Evolutionary conservation across 306 rosid genomes (phyloP), one percentile per base, ranked within the genome.

Genomic region (Cucurbita maxima): DNA sequence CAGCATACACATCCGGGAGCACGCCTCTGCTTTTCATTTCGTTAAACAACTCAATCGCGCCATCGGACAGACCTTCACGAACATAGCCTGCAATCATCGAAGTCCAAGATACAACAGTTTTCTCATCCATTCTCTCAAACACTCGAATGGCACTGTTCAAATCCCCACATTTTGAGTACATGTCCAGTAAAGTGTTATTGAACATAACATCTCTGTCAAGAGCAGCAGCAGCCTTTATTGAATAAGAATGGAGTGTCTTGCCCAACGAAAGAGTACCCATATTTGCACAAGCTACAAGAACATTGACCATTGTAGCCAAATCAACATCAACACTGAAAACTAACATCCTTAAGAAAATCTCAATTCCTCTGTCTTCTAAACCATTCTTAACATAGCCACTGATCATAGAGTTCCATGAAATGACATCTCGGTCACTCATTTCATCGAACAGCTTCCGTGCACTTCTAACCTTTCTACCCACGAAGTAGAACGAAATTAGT

Each of bases 371-470:
- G 67, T 73, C 75, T 2, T 86, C 76, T 58, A 77, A 78, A 50
- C 82, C 85, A 25, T 88, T 92, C 66, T 55, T 63, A n/a, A 81
- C 87, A 77, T 53, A 88, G 3, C 90, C 96, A 76, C 89, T 88
- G 47, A 92, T 92, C 96, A 88, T 84, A 4, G 95, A 89, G 81
- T 86, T 91, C 96, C 96, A 88, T 0, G 96, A 82, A 73, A 92
- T 79, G 25, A 88, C 90, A 79, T 92, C 92, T 71, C 87, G 73
- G 3, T 81, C 87, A 80, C 30, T 13, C 92, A 88, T 75, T 83
- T 76, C 88, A 83, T 88, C 96, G 68, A 90, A 90, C 90, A 86
- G 64, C 80, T 83, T 85, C 44, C 52, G 76, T 55, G 96, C 96
- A 77, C 80, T 80, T 53, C 85, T 86, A 79, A 88, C 86, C 63